phyloP scores from a whole-genome alignment of 2,329 filamentous ascomycete species.

The Colletotrichum cereale region DNA sequence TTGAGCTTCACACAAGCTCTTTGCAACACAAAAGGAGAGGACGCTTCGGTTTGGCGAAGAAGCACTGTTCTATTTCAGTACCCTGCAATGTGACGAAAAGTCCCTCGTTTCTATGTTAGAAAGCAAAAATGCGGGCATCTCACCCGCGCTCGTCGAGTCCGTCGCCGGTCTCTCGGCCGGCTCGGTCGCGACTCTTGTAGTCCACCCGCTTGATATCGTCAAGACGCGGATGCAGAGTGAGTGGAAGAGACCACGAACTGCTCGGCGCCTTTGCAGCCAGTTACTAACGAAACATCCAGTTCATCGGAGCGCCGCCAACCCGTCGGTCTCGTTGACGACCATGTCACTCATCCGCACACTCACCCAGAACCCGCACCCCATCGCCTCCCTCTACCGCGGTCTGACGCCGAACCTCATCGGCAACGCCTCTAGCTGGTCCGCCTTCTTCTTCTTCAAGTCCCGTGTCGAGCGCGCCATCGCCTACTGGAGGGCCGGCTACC shows the following conservation, averaged over 20 bases:
- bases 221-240: constrained; percentile 95
- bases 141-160: constrained; percentile 86
- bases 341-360: constrained; percentile 65
- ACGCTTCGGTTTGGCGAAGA: not conserved
- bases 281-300: constrained; percentile 53
- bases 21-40: not conserved
- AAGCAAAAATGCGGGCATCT: constrained; percentile 69
- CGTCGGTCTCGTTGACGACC: constrained; percentile 59
- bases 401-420: constrained; percentile 91
- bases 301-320: constrained; percentile 59
- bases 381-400: constrained; percentile 86
- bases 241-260: constrained; percentile 41
- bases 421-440: constrained; percentile 89
- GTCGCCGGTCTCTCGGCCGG: constrained; percentile 92
- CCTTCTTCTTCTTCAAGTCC: constrained; percentile 87
- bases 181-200: constrained; percentile 84
- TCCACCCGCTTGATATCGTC: constrained; percentile 94
- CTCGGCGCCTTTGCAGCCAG: not conserved
- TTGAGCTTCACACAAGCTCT: constrained; percentile 6
- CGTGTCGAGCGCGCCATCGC: constrained; percentile 63
- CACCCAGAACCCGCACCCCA: constrained; percentile 63
- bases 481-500: constrained; percentile 47
- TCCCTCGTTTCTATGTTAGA: constrained; percentile 58
- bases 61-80: not conserved
- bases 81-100: constrained; percentile 33